Base-by-base conservation (phyloP, 352 stramenopile genomes). In the Globisporangium orthogonon region DNA sequence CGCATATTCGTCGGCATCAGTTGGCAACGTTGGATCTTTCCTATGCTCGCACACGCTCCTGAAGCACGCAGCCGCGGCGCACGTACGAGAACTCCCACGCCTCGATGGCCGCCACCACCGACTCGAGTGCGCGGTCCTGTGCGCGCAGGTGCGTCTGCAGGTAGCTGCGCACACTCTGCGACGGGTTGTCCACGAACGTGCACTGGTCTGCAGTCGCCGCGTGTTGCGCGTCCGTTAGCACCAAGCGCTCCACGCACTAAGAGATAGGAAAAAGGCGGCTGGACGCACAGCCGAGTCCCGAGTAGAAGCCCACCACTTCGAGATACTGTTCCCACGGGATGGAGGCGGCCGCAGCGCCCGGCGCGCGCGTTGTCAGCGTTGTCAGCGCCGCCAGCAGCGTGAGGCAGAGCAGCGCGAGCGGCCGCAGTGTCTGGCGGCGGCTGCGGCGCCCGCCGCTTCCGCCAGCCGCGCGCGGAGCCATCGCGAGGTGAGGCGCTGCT, bases 51-150 rank as follows among this genome's bases (percentile, higher is more conserved):
- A 23, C 23, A 23, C 23, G 23, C 23, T 23, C 23, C 23, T 23
- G 23, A 23, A 23, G 23, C 23, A 23, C 23, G 23, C 23, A 23
- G 23, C 23, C 23, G 23, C 23, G 23, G 23, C 23, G 23, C 23
- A 54, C 56, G 37, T 65, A 92, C 83, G 78, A 87, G 61, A 92
- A 92, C 59, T 92, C 83, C 83, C 83, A 92, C 15, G 83, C 74
- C 62, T 92, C 83, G 39, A 92, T 83, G 5, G 83, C 78, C 1
- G 67, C 78, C 4, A 89, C 78, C 17, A 92, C 74, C 1, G 71
- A 66, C 51, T 92, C 76, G 29, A 90, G 58, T 15, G 79, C 78
- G 30, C 75, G 69, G 48, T 89, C 74, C 51, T 92, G 83, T 9
- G 72, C 83, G 44, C 79, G 81, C 23, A 92, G 60, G 43, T 89